Evolutionary conservation across 371 early-diverging fungal genomes (phyloP).

Genomic region (Mortierella sp.): DNA sequence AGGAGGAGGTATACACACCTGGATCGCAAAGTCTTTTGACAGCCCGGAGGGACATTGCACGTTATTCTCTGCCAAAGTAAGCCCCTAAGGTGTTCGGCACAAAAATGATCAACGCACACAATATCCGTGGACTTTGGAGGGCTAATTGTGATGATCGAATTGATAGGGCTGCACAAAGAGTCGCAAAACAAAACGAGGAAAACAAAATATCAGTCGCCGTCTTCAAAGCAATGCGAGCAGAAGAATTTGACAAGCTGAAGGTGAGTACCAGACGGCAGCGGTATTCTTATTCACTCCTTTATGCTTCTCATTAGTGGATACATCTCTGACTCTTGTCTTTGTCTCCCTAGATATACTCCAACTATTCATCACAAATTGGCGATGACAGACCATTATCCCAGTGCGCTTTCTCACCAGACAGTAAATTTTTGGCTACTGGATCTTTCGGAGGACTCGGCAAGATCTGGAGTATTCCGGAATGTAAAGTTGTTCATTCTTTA

Average conservation of each 20-base stretch:
- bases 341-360: constrained; percentile 66
- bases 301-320: too few relatives aligned
- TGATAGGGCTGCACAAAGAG: constrained; percentile 81
- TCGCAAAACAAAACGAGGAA: constrained; percentile 75
- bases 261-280: constrained; percentile 54
- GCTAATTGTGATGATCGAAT: too few relatives aligned
- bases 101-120: too few relatives aligned
- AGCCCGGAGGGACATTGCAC: constrained; percentile 79
- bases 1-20: constrained; percentile 91
- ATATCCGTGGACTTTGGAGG: too few relatives aligned
- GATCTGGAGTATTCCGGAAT: constrained; percentile 88
- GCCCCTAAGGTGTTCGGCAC: not conserved
- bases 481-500: constrained; percentile 66
- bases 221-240: constrained; percentile 80
- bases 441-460: constrained; percentile 89
- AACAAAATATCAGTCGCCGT: constrained; percentile 75
- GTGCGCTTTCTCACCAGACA: constrained; percentile 85
- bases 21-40: constrained; percentile 77
- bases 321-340: too few relatives aligned
- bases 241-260: constrained; percentile 77
- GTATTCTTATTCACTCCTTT: too few relatives aligned
- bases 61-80: constrained; percentile 82
- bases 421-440: constrained; percentile 80
- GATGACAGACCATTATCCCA: constrained; percentile 91
- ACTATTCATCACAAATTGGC: constrained; percentile 86